Evolutionary conservation across 305 asterid species (phyloP), one percentile per base, ranked within the genome.

Genomic region (Salvia sclarea): DNA sequence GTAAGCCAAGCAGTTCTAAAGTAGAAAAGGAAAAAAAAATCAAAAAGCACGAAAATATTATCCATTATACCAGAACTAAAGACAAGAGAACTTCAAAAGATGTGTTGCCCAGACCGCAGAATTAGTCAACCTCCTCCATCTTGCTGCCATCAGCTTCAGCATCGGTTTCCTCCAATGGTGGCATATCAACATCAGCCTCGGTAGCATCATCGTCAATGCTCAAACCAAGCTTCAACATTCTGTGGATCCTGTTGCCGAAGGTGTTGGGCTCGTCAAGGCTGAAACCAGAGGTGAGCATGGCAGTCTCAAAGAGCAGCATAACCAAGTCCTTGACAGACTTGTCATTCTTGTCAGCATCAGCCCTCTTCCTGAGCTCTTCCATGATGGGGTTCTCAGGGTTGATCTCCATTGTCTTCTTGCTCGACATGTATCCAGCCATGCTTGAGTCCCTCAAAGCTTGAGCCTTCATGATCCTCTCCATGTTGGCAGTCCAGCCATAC

Each of bases 381-480:
- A 87, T 89, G 59, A 87, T 89, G 17, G 95, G 71, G 58, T 89
- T 89, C 82, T 89, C 96, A 0, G 96, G 96, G 40, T 89, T 89
- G 45, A 89, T 87, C 81, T 89, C 96, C 96, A 89, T 87, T 0
- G 96, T 90, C 84, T 87, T 87, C 87, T 87, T 89, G 83, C 87
- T 80, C 16, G 95, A 87, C 96, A 89, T 89, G 80, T 89, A 89
- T 0, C 96, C 96, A 53, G 90, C 90, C 96, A 89, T 89, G 88
- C 92, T 87, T 0, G 96, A 85, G 17, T 76, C 80, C 74, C 80
- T 71, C 58, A 76, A 8, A 53, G 80, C 80, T n/a, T 70, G 80
- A 2, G 80, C 80, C 79, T 75, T 75, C 79, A 75, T 73, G 30
- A 75, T 76, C 64, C 80, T 76, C 28, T 78, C 82, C 82, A 78